phyloP scores from a whole-genome alignment of 148 eudicot genomes.

The Amaranthus cruentus region DNA sequence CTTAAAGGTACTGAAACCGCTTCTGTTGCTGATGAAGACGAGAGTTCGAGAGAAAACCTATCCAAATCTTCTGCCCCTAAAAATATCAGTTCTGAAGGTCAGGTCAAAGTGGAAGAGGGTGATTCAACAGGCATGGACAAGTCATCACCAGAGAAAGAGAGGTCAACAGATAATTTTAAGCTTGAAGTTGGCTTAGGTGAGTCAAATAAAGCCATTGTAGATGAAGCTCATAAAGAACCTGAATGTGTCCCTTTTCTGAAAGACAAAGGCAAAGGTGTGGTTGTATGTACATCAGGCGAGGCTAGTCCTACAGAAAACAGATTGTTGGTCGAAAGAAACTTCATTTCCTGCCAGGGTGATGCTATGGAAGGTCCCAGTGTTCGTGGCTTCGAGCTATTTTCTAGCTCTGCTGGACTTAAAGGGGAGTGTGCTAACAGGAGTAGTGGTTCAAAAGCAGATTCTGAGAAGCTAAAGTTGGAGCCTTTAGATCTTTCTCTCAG shows the following conservation, averaged over 20 bases:
- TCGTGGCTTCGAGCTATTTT: constrained; percentile 73
- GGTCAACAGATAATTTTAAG: constrained; percentile 26
- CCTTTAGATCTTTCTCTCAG: constrained; percentile 90
- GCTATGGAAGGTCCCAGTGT: constrained; percentile 71
- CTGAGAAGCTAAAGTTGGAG: constrained; percentile 58
- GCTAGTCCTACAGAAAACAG: constrained; percentile 31
- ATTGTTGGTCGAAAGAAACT: constrained; percentile 38
- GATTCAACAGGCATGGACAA: constrained; percentile 18
- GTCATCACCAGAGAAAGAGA: constrained; percentile 24
- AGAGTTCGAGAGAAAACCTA: constrained; percentile 16
- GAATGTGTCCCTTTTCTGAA: constrained; percentile 33
- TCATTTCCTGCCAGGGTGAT: constrained; percentile 37
- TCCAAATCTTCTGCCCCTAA: constrained; percentile 25
- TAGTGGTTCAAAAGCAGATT: constrained; percentile 35
- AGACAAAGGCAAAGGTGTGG: constrained; percentile 85
- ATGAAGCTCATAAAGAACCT: constrained; percentile 31
- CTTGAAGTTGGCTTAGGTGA: constrained; percentile 38
- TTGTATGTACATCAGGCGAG: constrained; percentile 38
- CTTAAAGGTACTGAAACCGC: constrained; percentile 26
- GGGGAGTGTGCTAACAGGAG: constrained; percentile 34
- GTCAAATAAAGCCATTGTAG: constrained; percentile 27
- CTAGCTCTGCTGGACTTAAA: constrained; percentile 55
- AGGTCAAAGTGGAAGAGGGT: constrained; percentile 31
- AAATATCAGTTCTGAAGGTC: constrained; percentile 19
- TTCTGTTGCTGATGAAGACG: constrained; percentile 23